Conservation (phyloP, 225 moss, liverwort and hornwort genomes). For the Antitrichia curtipendula region DNA sequence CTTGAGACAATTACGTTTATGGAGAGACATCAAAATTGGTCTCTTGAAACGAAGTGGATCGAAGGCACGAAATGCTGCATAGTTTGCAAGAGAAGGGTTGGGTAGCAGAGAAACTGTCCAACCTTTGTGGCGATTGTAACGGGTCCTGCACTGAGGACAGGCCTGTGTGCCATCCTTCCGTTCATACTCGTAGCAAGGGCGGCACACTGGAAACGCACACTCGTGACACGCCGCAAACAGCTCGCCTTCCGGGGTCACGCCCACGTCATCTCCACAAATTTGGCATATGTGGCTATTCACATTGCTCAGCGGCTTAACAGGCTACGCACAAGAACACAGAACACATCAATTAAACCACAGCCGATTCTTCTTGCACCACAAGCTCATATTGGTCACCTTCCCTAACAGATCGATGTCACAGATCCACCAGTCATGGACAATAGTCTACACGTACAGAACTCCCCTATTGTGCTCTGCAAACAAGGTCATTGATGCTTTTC, state of each 20-base stretch:
- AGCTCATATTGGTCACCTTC: not conserved
- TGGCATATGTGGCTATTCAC: constrained; percentile 64
- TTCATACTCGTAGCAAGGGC: constrained; percentile 85
- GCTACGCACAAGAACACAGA: constrained; percentile 6
- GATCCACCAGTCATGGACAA: not conserved
- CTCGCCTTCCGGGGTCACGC: constrained; percentile 51
- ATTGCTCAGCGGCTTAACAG: constrained; percentile 42
- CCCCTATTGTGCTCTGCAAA: not conserved
- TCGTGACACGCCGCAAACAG: constrained; percentile 81
- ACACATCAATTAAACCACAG: not conserved
- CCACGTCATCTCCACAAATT: constrained; percentile 80
- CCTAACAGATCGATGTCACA: not conserved
- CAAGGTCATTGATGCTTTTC: constrained; percentile 10
- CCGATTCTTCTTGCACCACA: not conserved
- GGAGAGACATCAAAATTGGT: not conserved
- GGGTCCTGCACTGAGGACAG: constrained; percentile 83
- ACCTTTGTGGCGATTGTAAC: constrained; percentile 86
- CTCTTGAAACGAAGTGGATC: not conserved
- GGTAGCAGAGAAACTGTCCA: not conserved
- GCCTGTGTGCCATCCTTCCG: constrained; percentile 81
- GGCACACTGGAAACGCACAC: constrained; percentile 82
- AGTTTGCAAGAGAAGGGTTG: not conserved
- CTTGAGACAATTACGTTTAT: not conserved
- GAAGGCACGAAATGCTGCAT: not conserved
- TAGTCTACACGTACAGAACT: no score